These are phyloP conservation scores for Xerocomellus dryophilus DNA, from an alignment of 768 basidiomycete species.

Conservation along the genomic window DNA sequence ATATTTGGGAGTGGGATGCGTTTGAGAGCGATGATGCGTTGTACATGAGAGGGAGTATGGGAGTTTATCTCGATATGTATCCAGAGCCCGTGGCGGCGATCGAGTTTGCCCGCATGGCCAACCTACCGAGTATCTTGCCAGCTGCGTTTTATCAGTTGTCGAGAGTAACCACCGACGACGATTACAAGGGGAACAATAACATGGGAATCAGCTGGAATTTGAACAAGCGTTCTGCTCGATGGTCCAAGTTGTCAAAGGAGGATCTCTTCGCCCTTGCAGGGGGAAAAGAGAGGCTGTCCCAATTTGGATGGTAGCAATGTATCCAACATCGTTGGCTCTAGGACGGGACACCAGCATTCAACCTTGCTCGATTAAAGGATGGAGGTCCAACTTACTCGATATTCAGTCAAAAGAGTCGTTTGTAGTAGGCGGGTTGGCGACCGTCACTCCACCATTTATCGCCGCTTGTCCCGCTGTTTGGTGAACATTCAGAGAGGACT, in stretches of 20 bases:
- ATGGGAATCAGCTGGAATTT: too few species aligned
- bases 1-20: not conserved
- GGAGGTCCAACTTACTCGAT: conserved; percentile 52
- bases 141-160: not conserved
- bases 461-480: conserved; percentile 27
- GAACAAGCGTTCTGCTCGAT: not conserved
- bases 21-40: not conserved
- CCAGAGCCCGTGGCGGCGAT: not conserved
- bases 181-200: not conserved
- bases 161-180: too few species aligned
- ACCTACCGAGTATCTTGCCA: not conserved
- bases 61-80: not conserved
- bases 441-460: conserved; percentile 38
- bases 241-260: not conserved
- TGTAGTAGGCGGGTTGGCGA: conserved; percentile 40
- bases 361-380: not conserved
- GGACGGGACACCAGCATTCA: not conserved
- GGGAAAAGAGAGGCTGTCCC: conserved; percentile 31
- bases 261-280: not conserved
- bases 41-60: not conserved
- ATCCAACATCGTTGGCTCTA: conserved; percentile 54
- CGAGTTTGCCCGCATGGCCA: not conserved
- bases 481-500: not conserved
- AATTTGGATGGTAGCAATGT: conserved; percentile 56
- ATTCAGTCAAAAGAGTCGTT: conserved; percentile 58